phyloP scores from a whole-genome alignment of 164 flowering plant genomes.

The Warburgia ugandensis region DNA sequence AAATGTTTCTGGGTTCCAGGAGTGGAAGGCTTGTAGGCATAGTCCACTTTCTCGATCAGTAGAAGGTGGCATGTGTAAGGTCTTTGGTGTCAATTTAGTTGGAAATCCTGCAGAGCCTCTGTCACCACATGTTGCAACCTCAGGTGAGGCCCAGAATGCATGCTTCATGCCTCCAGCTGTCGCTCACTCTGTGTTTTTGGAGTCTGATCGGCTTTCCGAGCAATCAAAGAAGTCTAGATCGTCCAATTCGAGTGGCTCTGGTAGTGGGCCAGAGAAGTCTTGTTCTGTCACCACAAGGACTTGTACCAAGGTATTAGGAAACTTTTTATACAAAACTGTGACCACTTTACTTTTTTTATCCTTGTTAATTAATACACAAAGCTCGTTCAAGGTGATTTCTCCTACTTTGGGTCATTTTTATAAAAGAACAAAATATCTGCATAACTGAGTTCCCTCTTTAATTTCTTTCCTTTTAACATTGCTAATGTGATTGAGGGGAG shows the following conservation, averaged over 20 bases:
- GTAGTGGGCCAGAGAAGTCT: constrained; percentile 7
- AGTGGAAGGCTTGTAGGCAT: constrained; percentile 5
- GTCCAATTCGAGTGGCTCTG: constrained; percentile 12
- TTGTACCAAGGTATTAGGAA: constrained; percentile 48
- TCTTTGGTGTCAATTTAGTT: constrained; percentile 43
- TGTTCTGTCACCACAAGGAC: constrained; percentile 16
- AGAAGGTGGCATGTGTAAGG: constrained; percentile 16
- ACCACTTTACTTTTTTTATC: too few relatives aligned
- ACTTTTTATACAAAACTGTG: too few relatives aligned
- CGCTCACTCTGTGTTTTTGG: constrained; percentile 18
- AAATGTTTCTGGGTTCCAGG: constrained; percentile 10
- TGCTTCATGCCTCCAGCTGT: constrained; percentile 11
- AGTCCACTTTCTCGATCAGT: constrained; percentile 13
- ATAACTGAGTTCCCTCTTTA: too few relatives aligned
- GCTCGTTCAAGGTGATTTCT: too few relatives aligned
- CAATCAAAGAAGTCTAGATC: constrained; percentile 15
- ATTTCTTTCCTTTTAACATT: too few relatives aligned
- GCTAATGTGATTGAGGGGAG: too few relatives aligned
- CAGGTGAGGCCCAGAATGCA: constrained; percentile 9
- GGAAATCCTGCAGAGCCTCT: constrained; percentile 24
- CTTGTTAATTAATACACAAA: too few relatives aligned
- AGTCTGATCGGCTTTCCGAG: constrained; percentile 20
- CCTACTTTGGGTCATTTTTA: too few relatives aligned
- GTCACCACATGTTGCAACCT: constrained; percentile 22
- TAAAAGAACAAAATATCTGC: too few relatives aligned